phyloP scores from a whole-genome alignment of 129 eudicot genomes.

The Centella asiatica region DNA sequence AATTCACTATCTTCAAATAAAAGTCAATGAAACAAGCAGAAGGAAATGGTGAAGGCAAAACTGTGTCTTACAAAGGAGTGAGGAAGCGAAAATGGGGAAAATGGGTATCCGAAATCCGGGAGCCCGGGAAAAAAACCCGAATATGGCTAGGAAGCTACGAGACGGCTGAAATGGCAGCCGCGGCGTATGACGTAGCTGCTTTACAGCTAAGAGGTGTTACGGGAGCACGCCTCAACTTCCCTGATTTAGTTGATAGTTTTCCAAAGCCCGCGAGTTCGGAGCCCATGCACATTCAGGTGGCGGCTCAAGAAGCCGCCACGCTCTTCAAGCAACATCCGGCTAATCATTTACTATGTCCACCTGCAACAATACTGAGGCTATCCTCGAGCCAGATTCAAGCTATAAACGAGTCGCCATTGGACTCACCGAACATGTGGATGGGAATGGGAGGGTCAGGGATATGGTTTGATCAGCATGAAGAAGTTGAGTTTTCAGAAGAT shows the following conservation, averaged over 20 bases:
- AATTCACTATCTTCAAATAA: no score
- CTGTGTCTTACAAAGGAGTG: constrained; percentile 19
- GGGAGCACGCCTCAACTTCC: constrained; percentile 26
- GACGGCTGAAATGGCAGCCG: constrained; percentile 34
- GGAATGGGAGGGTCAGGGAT: constrained; percentile 4
- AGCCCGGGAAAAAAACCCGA: constrained; percentile 30
- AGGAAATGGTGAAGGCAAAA: not conserved
- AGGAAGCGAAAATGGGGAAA: constrained; percentile 39
- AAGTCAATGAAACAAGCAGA: no score
- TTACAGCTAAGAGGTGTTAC: constrained; percentile 24
- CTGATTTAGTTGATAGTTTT: constrained; percentile 10
- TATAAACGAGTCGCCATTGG: constrained; percentile 30
- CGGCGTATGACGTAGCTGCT: constrained; percentile 36
- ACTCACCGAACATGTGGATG: constrained; percentile 30
- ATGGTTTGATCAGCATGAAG: not conserved
- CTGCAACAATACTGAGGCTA: constrained; percentile 16
- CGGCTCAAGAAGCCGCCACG: constrained; percentile 34
- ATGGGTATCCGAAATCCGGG: constrained; percentile 40
- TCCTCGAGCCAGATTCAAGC: constrained; percentile 29
- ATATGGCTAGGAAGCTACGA: constrained; percentile 39
- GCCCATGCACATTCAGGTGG: constrained; percentile 20
- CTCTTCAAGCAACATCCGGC: not conserved
- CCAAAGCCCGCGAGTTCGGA: constrained; percentile 20
- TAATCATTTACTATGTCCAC: no score
- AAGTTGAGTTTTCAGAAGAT: not conserved